These are phyloP conservation scores for Dicorynia guianensis DNA, from an alignment of 306 rosid species.

Conservation along the genomic window DNA sequence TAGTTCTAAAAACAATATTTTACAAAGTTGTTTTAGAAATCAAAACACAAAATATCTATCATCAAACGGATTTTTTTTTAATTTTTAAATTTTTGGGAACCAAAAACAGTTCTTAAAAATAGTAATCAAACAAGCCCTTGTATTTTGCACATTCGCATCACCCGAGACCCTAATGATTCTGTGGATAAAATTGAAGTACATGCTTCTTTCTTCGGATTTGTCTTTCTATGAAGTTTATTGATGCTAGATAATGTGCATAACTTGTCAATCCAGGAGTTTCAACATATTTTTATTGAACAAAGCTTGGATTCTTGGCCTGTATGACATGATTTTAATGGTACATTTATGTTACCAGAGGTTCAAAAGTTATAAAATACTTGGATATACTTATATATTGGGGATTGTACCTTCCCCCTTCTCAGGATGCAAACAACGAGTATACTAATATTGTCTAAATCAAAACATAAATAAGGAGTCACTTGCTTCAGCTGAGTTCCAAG, in stretches of 20 bases:
- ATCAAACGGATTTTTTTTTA: too few species aligned
- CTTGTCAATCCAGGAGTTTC: too few species aligned
- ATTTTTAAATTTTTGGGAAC: background rate
- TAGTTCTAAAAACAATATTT: too few species aligned
- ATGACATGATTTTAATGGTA: background rate
- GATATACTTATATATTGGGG: background rate
- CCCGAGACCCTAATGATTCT: background rate
- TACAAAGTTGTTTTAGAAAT: too few species aligned
- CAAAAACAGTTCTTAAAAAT: too few species aligned
- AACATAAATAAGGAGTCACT: background rate
- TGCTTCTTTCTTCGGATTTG: too few species aligned
- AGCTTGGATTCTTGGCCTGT: background rate
- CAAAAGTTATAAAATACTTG: background rate
- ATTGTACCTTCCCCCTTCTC: background rate
- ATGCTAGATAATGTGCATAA: too few species aligned
- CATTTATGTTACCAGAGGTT: background rate
- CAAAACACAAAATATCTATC: too few species aligned
- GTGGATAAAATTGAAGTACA: background rate
- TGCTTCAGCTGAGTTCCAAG: background rate
- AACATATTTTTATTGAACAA: background rate
- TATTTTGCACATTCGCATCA: background rate
- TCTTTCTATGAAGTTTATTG: too few species aligned
- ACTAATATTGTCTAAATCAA: background rate
- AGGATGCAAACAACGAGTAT: background rate
- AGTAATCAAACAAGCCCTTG: too few species aligned